Percentiles rank a stretch among this genome's conserved stretches.
phyloP scores from a whole-genome alignment of 495 filamentous ascomycete genomes.

The Trichocladium antarcticum region DNA sequence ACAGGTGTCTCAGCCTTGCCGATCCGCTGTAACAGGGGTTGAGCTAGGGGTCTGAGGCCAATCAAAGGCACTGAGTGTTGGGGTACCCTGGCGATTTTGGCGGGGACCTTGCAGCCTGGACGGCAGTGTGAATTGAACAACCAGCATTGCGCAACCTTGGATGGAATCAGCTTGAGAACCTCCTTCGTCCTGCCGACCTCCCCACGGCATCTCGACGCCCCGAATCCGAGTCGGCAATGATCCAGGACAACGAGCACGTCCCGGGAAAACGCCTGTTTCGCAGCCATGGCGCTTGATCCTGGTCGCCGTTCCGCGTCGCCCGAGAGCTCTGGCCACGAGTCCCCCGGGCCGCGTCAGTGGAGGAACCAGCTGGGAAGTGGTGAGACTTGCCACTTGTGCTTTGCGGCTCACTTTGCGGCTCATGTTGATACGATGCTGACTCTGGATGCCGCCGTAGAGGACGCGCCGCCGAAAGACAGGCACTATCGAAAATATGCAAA shows the following conservation, averaged over 20 bases:
- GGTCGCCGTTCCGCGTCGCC: constrained; percentile 60
- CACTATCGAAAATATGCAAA: constrained; percentile 83
- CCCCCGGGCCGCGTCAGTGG: constrained; percentile 53
- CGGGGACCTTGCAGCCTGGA: neutral
- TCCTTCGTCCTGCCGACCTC: neutral
- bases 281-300: constrained; percentile 67
- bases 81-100: neutral
- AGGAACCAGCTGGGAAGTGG: constrained; percentile 42
- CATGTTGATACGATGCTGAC: neutral
- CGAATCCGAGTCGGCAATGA: constrained; percentile 19
- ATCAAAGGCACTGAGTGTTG: constrained; percentile 1
- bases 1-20: constrained; percentile 8
- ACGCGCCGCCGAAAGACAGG: constrained; percentile 72
- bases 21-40: neutral
- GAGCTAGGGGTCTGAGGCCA: constrained; percentile 2
- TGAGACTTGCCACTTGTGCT: constrained; percentile 15
- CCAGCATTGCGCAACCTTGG: neutral
- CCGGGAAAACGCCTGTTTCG: constrained; percentile 12
- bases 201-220: neutral
- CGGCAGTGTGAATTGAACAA: neutral
- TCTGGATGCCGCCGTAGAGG: constrained; percentile 35
- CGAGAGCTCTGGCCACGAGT: constrained; percentile 64
- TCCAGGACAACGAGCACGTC: constrained; percentile 5
- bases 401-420: neutral
- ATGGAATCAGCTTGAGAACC: neutral